Percentiles rank a stretch among this genome's conserved stretches.
phyloP scores from a whole-genome alignment of 768 basidiomycete genomes.

The Porphyrellus cyaneotinctus region DNA sequence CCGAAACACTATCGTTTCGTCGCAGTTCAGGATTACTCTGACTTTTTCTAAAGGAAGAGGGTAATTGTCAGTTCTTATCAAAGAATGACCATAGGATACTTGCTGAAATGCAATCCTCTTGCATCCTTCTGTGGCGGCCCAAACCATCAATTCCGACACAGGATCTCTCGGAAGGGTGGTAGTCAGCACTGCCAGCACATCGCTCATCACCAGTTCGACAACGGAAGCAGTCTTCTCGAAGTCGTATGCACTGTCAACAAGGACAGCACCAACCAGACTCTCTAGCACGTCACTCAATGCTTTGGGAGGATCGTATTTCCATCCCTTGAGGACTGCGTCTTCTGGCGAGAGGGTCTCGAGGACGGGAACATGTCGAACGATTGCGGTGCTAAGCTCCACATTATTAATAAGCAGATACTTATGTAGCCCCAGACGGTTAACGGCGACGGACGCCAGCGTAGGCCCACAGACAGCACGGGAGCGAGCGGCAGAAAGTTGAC shows the following conservation, averaged over 20 bases:
- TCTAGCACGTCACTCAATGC: conserved; percentile 82
- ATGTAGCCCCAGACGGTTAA: conserved; percentile 64
- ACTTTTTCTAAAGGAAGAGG: conserved; percentile 33
- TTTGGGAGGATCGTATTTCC: conserved; percentile 86
- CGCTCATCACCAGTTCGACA: conserved; percentile 60
- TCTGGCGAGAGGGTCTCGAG: conserved; percentile 52
- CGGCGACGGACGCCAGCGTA: conserved; percentile 65
- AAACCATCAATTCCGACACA: conserved; percentile 65
- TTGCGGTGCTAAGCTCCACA: conserved; percentile 60
- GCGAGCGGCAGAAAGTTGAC: conserved; percentile 69
- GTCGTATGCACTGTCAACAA: conserved; percentile 75
- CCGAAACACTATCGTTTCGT: conserved; percentile 49
- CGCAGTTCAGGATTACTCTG: conserved; percentile 42
- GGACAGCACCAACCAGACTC: conserved; percentile 76
- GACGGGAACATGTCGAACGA: conserved; percentile 55
- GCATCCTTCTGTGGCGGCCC: conserved; percentile 60
- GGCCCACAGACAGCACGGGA: conserved; percentile 70
- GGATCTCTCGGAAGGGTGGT: conserved; percentile 67
- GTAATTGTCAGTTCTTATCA: not conserved
- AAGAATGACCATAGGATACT: conserved; percentile 19
- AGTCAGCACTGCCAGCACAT: conserved; percentile 56
- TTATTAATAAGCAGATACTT: conserved; percentile 67
- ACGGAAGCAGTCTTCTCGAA: conserved; percentile 64
- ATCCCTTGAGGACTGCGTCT: conserved; percentile 64
- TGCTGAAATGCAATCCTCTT: conserved; percentile 44